Percentiles rank a stretch among this genome's conserved stretches.
Conservation (phyloP, 2,329 filamentous ascomycete species). For the Stagonosporopsis vannaccii region DNA sequence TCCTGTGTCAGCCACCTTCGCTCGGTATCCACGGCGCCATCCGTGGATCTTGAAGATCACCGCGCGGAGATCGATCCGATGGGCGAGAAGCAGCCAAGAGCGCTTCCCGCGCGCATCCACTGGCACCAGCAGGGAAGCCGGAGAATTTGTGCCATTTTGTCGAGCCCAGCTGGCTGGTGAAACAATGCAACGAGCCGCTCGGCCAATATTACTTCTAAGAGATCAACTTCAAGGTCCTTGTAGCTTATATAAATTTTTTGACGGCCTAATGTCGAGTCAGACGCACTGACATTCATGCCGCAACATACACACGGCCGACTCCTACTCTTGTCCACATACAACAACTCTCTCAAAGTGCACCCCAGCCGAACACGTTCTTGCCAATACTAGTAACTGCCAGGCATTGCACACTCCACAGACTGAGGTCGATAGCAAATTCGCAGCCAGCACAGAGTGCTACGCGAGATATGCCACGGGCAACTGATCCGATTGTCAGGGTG, state of each 20-base stretch:
- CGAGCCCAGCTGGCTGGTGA: not conserved
- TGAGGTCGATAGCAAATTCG: constrained; percentile 44
- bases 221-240: no score
- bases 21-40: constrained; percentile 9
- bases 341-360: constrained; percentile 27
- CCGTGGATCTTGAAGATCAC: constrained; percentile 9
- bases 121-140: not conserved
- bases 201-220: no score
- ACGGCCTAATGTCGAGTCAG: not conserved
- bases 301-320: not conserved
- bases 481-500: constrained; percentile 25
- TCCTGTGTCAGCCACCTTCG: not conserved
- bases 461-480: constrained; percentile 39
- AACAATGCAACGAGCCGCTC: not conserved
- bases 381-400: constrained; percentile 39
- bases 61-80: constrained; percentile 5
- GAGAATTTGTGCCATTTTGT: not conserved
- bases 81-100: not conserved
- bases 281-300: not conserved
- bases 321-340: not conserved
- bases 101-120: not conserved
- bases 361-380: constrained; percentile 45
- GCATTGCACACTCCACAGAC: constrained; percentile 46
- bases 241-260: no score
- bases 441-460: constrained; percentile 43